Evolutionary conservation across 2,329 filamentous ascomycete species (phyloP), one percentile per base, ranked within the genome.

Genomic region (Aspergillus japonicus): DNA sequence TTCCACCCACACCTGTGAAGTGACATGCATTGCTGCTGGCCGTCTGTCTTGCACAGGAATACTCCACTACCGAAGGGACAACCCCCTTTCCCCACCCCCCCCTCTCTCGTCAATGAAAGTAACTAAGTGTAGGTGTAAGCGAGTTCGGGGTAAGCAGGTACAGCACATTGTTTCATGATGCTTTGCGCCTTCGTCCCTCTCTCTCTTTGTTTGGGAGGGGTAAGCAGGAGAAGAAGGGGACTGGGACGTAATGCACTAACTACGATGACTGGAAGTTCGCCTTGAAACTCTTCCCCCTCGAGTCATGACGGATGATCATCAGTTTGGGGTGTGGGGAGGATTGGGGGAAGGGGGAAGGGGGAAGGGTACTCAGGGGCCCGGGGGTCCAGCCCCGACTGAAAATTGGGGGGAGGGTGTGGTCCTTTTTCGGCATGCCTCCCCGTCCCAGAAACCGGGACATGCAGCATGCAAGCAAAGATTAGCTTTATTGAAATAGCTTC

Each of bases 361-460:
- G 26, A 8, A 26, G 26, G 26, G 26, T 5, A 2, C 26, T 29
- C 23, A 39, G 35, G 31, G 31, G 12, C 11, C 4, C 33, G 10
- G 11, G 11, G 33, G 6, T 44, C 39, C 16, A 44, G 39, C 14
- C 39, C 7, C 7, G 16, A 19, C 39, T 44, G 39, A 6, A 19
- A 12, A 19, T 44, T 44, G 24, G 24, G 24, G 24, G 1, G 8
- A n/a, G n/a, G n/a, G n/a, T n/a, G n/a, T n/a, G n/a, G 26, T 8
- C 7, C 26, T 19, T 42, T 14, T 42, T n/a, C 16, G 39, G 39
- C 16, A 42, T 42, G 39, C 39, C 16, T 44, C 16, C 39, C 16
- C 14, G 33, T 35, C 59, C 56, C 56, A 55, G 47, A 58, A 58
- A 61, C 56, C 59, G 50, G 59, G 56, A 50, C 44, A 50, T 50